Base-by-base conservation (phyloP, 495 filamentous ascomycete species). In the Apiosordaria backusii region DNA sequence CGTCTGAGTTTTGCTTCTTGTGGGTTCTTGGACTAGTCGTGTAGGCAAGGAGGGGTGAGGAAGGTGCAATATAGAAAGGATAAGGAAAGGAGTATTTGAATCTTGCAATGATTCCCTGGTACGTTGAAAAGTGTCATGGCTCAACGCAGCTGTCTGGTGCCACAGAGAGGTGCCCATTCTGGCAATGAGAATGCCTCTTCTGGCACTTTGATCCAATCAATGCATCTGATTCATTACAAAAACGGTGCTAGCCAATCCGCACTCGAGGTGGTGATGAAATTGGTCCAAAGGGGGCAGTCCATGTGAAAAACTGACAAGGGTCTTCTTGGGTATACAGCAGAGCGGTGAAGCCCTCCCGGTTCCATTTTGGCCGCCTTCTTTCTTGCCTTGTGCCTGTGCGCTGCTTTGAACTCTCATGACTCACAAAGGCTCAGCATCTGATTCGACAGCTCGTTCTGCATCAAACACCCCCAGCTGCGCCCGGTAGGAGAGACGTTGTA, bases 291-390 rank as follows among this genome's bases (percentile, higher is more conserved):
- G 13, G n/a, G 13, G 35, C 35, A 45, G 35, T 45, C 35, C 6
- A 45, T 45, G 35, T 45, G 35, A 45, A 13, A 13, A 15, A 45
- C 35, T 45, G 35, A 45, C 35, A 7, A 45, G 35, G 35, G 35
- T 45, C 35, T n/a, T 15, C 10, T 25, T 62, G 35, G 60, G 40
- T 24, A 16, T 52, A 52, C 52, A 62, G 18, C 18, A 23, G 40
- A 65, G 64, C 64, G 59, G 50, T 61, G 50, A 61, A 61, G 57
- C 35, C 57, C 57, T 35, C 5, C 26, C 63, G 23, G 35, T 45
- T 45, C 35, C 35, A 45, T 26, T 45, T 19, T 62, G 58, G 58
- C 50, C 57, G 64, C 64, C 64, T 66, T 62, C 50, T 61, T 57
- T 66, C 35, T 24, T 53, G 40, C 19, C 22, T 61, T 60, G 53